Conservation (phyloP, 2,329 filamentous ascomycete genomes). For the Tolypocladium tropicale region DNA sequence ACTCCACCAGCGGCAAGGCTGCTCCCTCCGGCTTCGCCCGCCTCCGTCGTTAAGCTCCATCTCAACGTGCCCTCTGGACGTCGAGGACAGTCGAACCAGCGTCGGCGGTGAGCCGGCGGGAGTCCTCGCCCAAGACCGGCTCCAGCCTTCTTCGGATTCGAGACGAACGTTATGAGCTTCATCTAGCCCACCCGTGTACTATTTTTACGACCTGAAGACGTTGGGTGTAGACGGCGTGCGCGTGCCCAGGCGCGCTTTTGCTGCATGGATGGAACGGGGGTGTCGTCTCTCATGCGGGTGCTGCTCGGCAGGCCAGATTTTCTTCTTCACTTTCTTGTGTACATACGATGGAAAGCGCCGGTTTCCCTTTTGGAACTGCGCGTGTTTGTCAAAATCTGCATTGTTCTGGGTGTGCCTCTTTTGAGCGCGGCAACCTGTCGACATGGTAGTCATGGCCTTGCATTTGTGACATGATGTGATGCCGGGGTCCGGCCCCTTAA, state of each 20-base stretch:
- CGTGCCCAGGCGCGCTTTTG: neutral
- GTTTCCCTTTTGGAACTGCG: neutral
- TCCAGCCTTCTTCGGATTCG: neutral
- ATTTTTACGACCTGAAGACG: neutral
- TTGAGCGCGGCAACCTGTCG: neutral
- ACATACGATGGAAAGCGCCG: neutral
- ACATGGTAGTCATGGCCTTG: neutral
- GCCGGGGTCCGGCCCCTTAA: too few relatives aligned
- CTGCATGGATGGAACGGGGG: neutral
- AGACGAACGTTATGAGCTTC: neutral
- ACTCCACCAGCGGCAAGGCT: conserved; percentile 19
- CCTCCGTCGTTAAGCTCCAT: conserved; percentile 19
- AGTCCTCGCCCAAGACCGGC: neutral
- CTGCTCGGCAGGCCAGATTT: neutral
- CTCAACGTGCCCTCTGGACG: neutral
- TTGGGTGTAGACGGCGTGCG: neutral
- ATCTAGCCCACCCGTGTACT: neutral
- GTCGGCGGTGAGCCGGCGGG: neutral
- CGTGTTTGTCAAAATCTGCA: neutral
- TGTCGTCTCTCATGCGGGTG: neutral
- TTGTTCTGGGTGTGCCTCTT: neutral
- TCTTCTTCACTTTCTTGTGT: neutral
- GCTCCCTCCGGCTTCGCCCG: conserved; percentile 24
- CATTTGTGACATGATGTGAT: neutral
- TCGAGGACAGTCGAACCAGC: neutral